Base-by-base conservation (phyloP, 805 yeast species). In the Isabelozyma gotoi region DNA sequence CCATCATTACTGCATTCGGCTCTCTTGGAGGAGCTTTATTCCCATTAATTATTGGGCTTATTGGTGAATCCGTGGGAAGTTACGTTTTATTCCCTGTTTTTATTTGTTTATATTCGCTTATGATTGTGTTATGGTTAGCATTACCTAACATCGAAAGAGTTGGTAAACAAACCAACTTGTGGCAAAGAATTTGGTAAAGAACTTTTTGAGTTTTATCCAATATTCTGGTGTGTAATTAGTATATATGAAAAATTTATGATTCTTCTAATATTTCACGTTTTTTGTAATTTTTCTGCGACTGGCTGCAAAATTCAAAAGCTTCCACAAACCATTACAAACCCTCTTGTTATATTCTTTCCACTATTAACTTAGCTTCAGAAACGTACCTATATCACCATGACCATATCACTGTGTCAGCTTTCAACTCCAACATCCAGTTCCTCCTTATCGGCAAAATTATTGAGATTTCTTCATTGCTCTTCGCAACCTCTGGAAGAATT, bases 21-120 rank as follows among this genome's bases (percentile, higher is more conserved):
- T 71, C 79, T 14, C 67, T 77, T 8, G 84, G 84, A 14, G 84
- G 82, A 11, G 80, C 82, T 1, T 51, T 78, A 3, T 70, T 77
- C 47, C 83, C 83, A 19, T 78, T 78, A 48, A 36, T 77, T 11
- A 73, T 77, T 24, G 84, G 84, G 21, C 56, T 78, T 39, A 60
- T 76, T 17, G 67, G 80, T 3, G 74, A 77, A 52, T 59, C 44
- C 41, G 59, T 55, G 3, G 81, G 82, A 3, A 67, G 81, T 0
- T 78, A 46, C 50, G 77, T 77, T 4, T 71, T 78, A 27, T 68
- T 77, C 59, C 82, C 84, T 1, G 59, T 70, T 11, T 66, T 74
- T 39, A 51, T 78, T 6, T 68, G 59, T 0, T 58, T 76, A 31
- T 68, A 68, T 40, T 39, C 54, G 1, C 44, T 52, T 2, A 69